Evolutionary conservation across 371 early-diverging fungal genomes (phyloP), one percentile per base, ranked within the genome.

Genomic region (Mortierella sp.): DNA sequence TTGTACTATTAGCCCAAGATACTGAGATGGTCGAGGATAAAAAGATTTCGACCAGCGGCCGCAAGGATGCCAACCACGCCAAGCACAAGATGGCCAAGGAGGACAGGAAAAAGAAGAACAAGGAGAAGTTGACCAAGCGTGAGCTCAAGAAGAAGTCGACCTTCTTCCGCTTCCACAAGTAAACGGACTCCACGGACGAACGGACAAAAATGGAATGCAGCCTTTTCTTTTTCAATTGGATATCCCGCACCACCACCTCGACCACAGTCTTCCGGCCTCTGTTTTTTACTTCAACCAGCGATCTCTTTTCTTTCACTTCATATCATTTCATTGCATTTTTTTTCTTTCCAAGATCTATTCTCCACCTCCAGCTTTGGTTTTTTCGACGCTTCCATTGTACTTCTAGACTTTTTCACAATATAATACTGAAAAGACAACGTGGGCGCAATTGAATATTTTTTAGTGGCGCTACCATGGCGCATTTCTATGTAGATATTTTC

Each of bases 111-210:
- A 82, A 77, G 74, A 77, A 74, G 74, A 76, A 58, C 66, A 71
- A 72, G 61, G 45, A 65, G 26, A 77, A 82, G 75, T 52, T 77
- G 37, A 22, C 77, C 22, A 71, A 74, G 72, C 77, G 77, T 71
- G 78, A 77, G 63, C 69, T 77, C 61, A 82, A 82, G 78, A 82
- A 82, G 77, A 74, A 64, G 71, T 65, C 77, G 5, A 77, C 78
- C 45, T 82, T 82, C 74, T 77, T 82, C 78, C 82, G 77, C 43
- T 82, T 77, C 82, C 82, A 82, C 82, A 82, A 82, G 78, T 82
- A 77, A 76, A 73, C 48, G 48, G n/a, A 5, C 45, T 4, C n/a
- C 14, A 47, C 22, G 31, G 45, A 47, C 45, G 43, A 19, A 48
- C 14, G 31, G 31, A 34, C 40, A n/a, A n/a, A n/a, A n/a, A n/a